These are phyloP conservation scores for Argentina anserina DNA, from an alignment of 306 rosid genomes.

Conservation along the genomic window DNA sequence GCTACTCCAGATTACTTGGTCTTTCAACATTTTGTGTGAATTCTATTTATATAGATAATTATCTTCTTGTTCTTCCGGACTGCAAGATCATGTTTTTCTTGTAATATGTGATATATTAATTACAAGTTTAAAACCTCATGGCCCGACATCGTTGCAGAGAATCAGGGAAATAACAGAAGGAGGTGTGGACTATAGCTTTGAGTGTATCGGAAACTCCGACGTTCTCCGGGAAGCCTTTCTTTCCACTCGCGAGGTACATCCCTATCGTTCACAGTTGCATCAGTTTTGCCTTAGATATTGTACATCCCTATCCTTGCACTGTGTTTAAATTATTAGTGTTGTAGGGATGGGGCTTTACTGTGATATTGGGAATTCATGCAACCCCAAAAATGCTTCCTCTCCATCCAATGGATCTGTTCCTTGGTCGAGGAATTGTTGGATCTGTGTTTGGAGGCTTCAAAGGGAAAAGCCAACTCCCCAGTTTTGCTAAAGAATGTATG, in stretches of 20 bases:
- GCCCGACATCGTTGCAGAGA: slow-evolving; percentile 31
- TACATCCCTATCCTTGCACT: no score
- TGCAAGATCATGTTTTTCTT: not conserved
- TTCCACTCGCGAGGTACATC: slow-evolving; percentile 45
- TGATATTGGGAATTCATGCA: slow-evolving; percentile 63
- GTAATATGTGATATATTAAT: not conserved
- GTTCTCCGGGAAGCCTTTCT: slow-evolving; percentile 62
- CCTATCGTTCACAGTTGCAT: not conserved
- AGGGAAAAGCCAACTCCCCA: slow-evolving; percentile 67
- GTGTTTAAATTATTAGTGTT: not conserved
- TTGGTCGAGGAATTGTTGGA: slow-evolving; percentile 49
- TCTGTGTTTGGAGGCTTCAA: slow-evolving; percentile 81
- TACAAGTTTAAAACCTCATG: not conserved
- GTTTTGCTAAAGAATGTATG: slow-evolving; percentile 59
- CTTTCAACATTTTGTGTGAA: not conserved
- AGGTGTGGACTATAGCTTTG: slow-evolving; percentile 71
- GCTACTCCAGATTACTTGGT: not conserved
- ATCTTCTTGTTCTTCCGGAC: not conserved
- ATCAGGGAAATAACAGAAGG: slow-evolving; percentile 50
- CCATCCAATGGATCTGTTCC: slow-evolving; percentile 84
- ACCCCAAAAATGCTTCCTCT: slow-evolving; percentile 59
- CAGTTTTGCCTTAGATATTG: no score
- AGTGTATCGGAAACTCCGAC: slow-evolving; percentile 53
- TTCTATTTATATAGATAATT: not conserved
- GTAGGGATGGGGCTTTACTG: slow-evolving; percentile 82